phyloP scores from a whole-genome alignment of 176 grass and related monocot genomes.

The Musa troglodytarum region DNA sequence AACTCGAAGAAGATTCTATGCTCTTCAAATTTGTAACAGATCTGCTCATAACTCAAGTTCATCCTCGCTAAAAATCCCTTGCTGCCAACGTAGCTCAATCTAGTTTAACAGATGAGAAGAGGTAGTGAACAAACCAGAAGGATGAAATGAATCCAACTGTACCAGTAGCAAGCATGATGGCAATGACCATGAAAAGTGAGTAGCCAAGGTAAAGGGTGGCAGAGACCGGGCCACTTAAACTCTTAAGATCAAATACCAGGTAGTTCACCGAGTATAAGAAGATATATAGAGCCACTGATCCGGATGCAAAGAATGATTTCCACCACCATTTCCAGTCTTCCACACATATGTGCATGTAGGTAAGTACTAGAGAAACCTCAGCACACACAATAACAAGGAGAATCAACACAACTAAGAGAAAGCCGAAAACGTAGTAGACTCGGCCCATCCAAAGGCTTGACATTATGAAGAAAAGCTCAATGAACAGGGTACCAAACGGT shows the following conservation, averaged over 20 bases:
- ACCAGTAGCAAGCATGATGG: slow-evolving; percentile 71
- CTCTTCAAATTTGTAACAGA: too few species aligned
- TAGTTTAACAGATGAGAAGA: slow-evolving; percentile 70
- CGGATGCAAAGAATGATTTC: slow-evolving; percentile 79
- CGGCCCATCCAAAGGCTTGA: slow-evolving; percentile 78
- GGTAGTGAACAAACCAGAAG: slow-evolving; percentile 73
- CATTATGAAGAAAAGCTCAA: slow-evolving; percentile 86
- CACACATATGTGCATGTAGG: slow-evolving; percentile 74
- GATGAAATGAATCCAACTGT: slow-evolving; percentile 69
- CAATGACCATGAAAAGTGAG: slow-evolving; percentile 79
- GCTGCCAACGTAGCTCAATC: slow-evolving; percentile 30
- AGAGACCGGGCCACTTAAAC: slow-evolving; percentile 61
- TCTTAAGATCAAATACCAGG: slow-evolving; percentile 67
- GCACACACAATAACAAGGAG: slow-evolving; percentile 64
- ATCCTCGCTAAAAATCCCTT: background rate
- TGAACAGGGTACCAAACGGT: slow-evolving; percentile 73
- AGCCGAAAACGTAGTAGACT: slow-evolving; percentile 71
- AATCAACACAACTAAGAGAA: slow-evolving; percentile 62
- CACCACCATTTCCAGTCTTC: slow-evolving; percentile 91
- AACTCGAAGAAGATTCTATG: background rate
- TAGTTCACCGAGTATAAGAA: slow-evolving; percentile 81
- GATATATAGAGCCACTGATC: slow-evolving; percentile 65
- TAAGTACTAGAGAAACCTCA: slow-evolving; percentile 68
- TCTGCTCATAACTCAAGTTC: background rate
- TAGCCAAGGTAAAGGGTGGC: slow-evolving; percentile 76